Evolutionary conservation across 129 eudicot species (phyloP), one percentile per base, ranked within the genome.

Genomic region (Tagetes erecta): DNA sequence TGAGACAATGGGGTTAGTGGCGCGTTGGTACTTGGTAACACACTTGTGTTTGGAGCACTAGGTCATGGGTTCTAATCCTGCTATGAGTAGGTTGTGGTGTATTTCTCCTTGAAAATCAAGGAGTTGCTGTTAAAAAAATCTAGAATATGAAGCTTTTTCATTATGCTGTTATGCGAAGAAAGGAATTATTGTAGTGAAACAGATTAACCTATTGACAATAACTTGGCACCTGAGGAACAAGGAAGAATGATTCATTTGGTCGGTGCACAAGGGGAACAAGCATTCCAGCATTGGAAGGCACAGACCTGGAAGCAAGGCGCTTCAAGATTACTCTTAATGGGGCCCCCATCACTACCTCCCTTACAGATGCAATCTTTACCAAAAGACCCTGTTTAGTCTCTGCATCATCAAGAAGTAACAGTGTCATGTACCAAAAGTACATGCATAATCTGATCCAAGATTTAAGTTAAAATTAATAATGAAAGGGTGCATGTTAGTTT

Each of bases 331-430:
- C 91, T 74, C 89, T 83, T 67, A 93, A 66, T 39, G 96, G 98
- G 64, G 98, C 98, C 72, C 98, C 98, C 79, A 87, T 82, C 46
- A 93, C 98, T 70, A 93, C 89, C 82, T 93, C 98, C 82, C 97
- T 84, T 53, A 93, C 86, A 68, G 98, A 93, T 42, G 98, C 97
- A 75, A 93, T 77, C 83, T 86, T 93, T 39, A 84, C 77, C 85
- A 93, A 76, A 40, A 90, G 85, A 64, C 77, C 86, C 7, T 87
- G 85, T 59, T 75, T 88, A 53, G 78, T 77, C 68, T 90, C 98
- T 94, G 85, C 68, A 81, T 31, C 69, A 87, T 34, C 12, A 75
- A 77, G 64, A 78, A 55, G 74, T 68, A 71, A 82, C 45, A 68
- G 67, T 82, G 46, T 45, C 71, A 77, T 58, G 45, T 44, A 68